A percentile compares a stretch with the other conserved stretches of the same genome.
phyloP scores from a whole-genome alignment of 331 rosid species.

The Cydonia oblonga region DNA sequence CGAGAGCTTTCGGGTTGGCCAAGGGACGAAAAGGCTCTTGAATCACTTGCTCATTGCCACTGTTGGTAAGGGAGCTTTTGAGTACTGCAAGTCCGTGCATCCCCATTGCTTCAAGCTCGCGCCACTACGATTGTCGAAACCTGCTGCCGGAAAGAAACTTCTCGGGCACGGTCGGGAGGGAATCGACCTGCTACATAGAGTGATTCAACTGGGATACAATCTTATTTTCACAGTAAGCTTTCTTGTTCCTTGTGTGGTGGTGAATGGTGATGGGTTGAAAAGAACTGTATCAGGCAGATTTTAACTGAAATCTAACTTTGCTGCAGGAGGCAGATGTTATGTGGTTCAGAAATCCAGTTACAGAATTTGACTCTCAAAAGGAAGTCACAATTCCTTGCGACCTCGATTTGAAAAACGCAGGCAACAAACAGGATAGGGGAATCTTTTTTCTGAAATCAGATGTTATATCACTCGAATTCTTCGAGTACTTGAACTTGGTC shows the following conservation, averaged over 20 bases:
- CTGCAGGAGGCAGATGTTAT: constrained; percentile 50
- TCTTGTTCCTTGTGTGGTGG: not conserved
- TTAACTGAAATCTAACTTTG: not conserved
- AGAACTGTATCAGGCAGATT: not conserved
- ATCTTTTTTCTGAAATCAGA: constrained; percentile 30
- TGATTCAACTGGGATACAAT: constrained; percentile 39
- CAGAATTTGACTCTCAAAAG: not conserved
- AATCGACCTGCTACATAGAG: constrained; percentile 19
- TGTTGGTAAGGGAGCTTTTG: constrained; percentile 28
- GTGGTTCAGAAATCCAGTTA: constrained; percentile 47
- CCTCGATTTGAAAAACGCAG: not conserved
- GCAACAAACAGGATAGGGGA: constrained; percentile 21
- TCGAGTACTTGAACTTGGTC: constrained; percentile 22
- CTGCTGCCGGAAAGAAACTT: not conserved
- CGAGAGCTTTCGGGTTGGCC: constrained; percentile 31
- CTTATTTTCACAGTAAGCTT: constrained; percentile 34
- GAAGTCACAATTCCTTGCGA: constrained; percentile 33
- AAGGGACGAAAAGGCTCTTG: constrained; percentile 33
- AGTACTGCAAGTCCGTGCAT: constrained; percentile 33
- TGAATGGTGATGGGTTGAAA: not conserved
- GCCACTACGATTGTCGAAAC: constrained; percentile 10
- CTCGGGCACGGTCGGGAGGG: constrained; percentile 16
- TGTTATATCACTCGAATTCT: constrained; percentile 16
- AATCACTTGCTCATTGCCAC: constrained; percentile 41
- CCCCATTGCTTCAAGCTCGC: constrained; percentile 37